A percentile compares a stretch with the other conserved stretches of the same genome.
Conservation (phyloP, 2,329 filamentous ascomycete genomes). For the Colletotrichum sp. region DNA sequence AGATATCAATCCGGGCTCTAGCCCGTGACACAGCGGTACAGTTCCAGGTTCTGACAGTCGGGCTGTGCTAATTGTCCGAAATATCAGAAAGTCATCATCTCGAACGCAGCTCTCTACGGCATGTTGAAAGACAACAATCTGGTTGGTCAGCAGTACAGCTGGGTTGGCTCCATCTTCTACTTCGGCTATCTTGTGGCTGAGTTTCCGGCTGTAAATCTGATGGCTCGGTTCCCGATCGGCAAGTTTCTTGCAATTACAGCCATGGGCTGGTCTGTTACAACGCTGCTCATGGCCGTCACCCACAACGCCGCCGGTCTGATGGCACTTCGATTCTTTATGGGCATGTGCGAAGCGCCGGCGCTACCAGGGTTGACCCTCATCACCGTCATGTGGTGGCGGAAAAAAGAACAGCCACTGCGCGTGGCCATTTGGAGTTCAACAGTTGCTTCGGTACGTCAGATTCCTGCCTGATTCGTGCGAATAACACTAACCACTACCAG, state of each 20-base stretch:
- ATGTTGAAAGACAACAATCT: conserved; percentile 51
- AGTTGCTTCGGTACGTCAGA: background rate
- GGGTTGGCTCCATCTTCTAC: conserved; percentile 52
- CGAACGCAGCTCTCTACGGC: conserved; percentile 60
- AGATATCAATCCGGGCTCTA: too few relatives aligned
- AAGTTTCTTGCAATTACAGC: conserved; percentile 49
- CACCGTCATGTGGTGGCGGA: conserved; percentile 58
- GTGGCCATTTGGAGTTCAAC: background rate
- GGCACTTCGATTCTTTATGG: conserved; percentile 60
- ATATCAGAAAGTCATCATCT: conserved; percentile 40
- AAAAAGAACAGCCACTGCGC: background rate
- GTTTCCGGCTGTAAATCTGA: conserved; percentile 47
- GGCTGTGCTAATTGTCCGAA: background rate
- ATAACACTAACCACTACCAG: background rate
- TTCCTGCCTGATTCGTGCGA: background rate
- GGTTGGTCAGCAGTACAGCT: conserved; percentile 7
- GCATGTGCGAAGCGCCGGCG: conserved; percentile 59
- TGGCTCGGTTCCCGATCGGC: conserved; percentile 52
- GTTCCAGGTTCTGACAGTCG: too few relatives aligned
- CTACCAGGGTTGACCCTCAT: conserved; percentile 64
- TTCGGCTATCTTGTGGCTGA: conserved; percentile 52
- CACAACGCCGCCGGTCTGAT: conserved; percentile 59
- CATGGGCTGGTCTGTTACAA: conserved; percentile 51
- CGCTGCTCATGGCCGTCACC: conserved; percentile 53
- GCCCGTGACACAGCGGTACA: too few relatives aligned